Evolutionary conservation across 257 asterid species (phyloP), one percentile per base, ranked within the genome.

Genomic region (Avicennia marina): DNA sequence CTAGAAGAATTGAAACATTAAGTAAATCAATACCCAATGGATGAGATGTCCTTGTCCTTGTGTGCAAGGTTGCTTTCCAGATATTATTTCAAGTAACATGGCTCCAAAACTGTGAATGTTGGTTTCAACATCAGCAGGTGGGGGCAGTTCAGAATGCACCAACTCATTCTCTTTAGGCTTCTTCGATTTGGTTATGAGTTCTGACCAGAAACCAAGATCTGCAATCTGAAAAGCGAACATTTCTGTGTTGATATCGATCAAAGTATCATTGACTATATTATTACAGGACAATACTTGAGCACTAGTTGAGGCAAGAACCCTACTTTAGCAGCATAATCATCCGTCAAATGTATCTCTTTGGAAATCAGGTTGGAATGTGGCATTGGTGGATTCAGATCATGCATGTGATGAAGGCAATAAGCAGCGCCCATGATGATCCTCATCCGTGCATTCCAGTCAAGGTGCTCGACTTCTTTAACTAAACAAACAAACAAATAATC

Each of bases 371-470:
- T 72, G 72, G 74, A 62, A 66, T 77, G 91, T 1, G 83, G 47
- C 29, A 93, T 27, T 0, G 96, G 90, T 26, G 99, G 97, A 64
- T 79, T 84, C 39, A 86, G 75, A 34, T 77, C 87, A 51, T 93
- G 99, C 85, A 93, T 74, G 82, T 93, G 70, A 57, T 89, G 88
- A 32, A 93, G 88, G 67, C 95, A 86, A 58, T 93, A 93, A 5
- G 87, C 85, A n/a, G 73, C 52, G 55, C 99, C 99, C 94, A 93
- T 93, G 56, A 79, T 61, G 51, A 90, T 79, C 70, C 97, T 84
- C 79, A 75, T 74, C 72, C 99, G 74, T 36, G 89, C 69, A 56
- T 54, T 72, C 99, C 99, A 93, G 54, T 93, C 99, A 12, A 93
- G 95, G 77, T 85, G 94, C 63, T 89, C 97, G 6, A 81, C 69